Percentiles rank a stretch among this genome's conserved stretches.
These are phyloP conservation scores for Polygonum maritimum DNA, from an alignment of 148 eudicot genomes.

Conservation along the genomic window DNA sequence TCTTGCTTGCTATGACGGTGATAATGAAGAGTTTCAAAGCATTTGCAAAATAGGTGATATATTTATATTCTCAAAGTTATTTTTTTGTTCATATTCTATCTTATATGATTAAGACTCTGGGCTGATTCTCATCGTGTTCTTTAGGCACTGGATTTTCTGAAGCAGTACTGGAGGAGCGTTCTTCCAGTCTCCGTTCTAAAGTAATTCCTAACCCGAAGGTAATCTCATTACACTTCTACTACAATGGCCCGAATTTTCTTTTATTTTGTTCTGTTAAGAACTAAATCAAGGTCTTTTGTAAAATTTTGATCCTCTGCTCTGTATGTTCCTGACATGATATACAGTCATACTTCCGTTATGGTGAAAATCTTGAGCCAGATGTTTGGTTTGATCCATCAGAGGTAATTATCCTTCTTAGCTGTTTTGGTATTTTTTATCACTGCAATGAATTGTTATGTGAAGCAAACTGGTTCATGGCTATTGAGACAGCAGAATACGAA, in stretches of 20 bases:
- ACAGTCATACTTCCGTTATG: constrained; percentile 78
- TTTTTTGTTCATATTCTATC: constrained; percentile 7
- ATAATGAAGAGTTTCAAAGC: constrained; percentile 84
- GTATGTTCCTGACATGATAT: constrained; percentile 15
- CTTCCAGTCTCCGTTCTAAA: constrained; percentile 73
- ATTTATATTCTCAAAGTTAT: background rate
- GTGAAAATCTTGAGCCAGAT: constrained; percentile 68
- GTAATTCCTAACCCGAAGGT: constrained; percentile 85
- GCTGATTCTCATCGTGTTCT: constrained; percentile 9
- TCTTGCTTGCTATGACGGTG: constrained; percentile 88
- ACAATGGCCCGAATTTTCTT: background rate
- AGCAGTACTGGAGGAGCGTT: constrained; percentile 68
- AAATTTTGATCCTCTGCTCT: background rate
- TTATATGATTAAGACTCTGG: constrained; percentile 19
- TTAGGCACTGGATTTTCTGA: constrained; percentile 93
- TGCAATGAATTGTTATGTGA: too few relatives aligned
- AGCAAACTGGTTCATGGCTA: too few relatives aligned
- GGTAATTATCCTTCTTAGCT: constrained; percentile 31
- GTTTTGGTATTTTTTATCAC: background rate
- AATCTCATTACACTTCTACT: background rate
- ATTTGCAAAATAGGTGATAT: constrained; percentile 86
- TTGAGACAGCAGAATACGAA: too few relatives aligned
- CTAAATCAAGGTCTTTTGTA: background rate
- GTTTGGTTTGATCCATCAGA: constrained; percentile 95
- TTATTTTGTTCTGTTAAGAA: background rate